Base-by-base conservation (phyloP, 148 eudicot species). In the Cornus florida region DNA sequence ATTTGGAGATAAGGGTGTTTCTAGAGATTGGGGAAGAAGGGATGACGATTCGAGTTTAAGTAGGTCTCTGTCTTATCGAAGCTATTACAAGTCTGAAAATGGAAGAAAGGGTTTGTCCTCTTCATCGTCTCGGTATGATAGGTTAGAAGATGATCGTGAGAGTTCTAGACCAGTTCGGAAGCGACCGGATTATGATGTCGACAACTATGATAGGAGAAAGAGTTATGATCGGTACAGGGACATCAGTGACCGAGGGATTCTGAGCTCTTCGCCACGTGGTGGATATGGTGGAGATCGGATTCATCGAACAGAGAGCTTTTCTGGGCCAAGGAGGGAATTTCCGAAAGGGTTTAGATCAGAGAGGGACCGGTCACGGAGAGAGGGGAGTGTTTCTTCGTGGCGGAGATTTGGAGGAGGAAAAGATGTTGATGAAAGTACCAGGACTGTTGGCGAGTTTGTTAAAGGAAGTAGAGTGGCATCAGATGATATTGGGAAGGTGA, bases 301-400 rank as follows among this genome's bases (percentile, higher is more conserved):
- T 80, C 90, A 91, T 80, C 85, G 99, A 22, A 92, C 94, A 0
- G 94, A 93, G 78, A 95, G 99, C 81, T 92, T 95, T 86, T 88
- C 90, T 60, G 86, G 83, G 41, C 80, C 90, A 0, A 92, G 97
- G 85, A 93, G 94, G 79, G 97, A 95, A 7, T 84, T 92, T 65
- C 94, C 99, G 3, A 95, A 93, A 84, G 97, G 99, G 76, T 90
- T 92, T 82, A 89, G 97, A 70, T 95, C 99, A 5, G 99, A 93
- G 88, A 93, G 99, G 89, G 92, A 93, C 79, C 86, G 94, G 84
- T 77, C 94, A 0, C 86, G 92, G 77, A 82, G 98, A 81, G 94
- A 91, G 60, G 92, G 86, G 70, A 87, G 90, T 79, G 90, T 86
- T 33, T 85, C 97, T 0, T 96, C 99, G 3, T 96, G 98, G 99